Conservation (phyloP, 2,329 filamentous ascomycete species). For the Monosporascus sp. region DNA sequence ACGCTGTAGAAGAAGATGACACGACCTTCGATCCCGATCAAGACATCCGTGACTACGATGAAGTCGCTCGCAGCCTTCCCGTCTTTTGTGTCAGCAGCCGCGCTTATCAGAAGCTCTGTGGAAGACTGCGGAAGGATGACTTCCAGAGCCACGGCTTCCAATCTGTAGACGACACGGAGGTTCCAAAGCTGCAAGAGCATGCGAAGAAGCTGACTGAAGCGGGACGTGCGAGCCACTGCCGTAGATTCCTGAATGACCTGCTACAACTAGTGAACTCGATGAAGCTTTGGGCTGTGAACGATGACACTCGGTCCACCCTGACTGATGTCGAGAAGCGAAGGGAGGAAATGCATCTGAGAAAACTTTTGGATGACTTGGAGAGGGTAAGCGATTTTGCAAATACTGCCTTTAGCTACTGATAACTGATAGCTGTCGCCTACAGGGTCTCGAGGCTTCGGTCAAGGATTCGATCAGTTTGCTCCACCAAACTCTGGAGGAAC, state of each 20-base stretch:
- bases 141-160: constrained; percentile 46
- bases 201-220: constrained; percentile 52
- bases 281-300: constrained; percentile 18
- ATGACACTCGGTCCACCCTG: constrained; percentile 7
- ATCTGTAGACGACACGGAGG: constrained; percentile 49
- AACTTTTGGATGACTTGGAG: constrained; percentile 14
- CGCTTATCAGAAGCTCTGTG: constrained; percentile 58
- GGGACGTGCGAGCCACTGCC: constrained; percentile 32
- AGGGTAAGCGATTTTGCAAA: constrained; percentile 13
- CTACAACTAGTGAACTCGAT: constrained; percentile 49
- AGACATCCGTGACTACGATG: constrained; percentile 53
- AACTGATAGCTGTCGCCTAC: background rate
- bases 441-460: constrained; percentile 35
- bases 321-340: constrained; percentile 10
- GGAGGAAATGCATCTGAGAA: constrained; percentile 14
- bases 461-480: constrained; percentile 33
- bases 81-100: constrained; percentile 62
- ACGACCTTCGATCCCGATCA: constrained; percentile 49
- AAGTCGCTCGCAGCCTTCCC: constrained; percentile 49
- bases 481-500: constrained; percentile 33
- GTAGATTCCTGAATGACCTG: constrained; percentile 46
- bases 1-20: constrained; percentile 45
- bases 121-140: constrained; percentile 48
- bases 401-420: background rate
- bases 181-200: constrained; percentile 54